phyloP scores from a whole-genome alignment of 1,284 basidiomycete genomes.

The Fomes fomentarius region DNA sequence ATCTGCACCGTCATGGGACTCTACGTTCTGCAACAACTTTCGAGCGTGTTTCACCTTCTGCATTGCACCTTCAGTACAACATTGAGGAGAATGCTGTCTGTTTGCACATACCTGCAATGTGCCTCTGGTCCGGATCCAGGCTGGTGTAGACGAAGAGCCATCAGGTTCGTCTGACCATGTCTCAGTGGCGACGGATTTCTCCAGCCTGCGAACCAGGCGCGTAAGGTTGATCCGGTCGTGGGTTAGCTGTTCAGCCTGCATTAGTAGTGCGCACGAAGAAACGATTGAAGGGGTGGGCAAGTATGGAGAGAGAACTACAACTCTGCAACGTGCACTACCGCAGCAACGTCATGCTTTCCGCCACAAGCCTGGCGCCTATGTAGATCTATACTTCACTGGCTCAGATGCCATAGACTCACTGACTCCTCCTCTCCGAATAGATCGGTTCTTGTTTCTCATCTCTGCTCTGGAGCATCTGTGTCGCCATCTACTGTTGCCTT shows the following conservation, averaged over 20 bases:
- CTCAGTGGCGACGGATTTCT: constrained; percentile 53
- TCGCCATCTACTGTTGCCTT: no score
- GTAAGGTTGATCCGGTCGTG: constrained; percentile 74
- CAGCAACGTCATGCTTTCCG: no score
- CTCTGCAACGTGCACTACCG: neutral
- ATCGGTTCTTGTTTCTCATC: neutral
- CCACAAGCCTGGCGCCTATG: neutral
- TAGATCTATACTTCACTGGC: neutral
- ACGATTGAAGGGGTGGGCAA: no score
- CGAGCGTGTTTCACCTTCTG: constrained; percentile 69
- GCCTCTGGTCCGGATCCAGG: constrained; percentile 61
- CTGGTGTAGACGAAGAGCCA: constrained; percentile 29
- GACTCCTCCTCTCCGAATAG: neutral
- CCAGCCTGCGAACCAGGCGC: constrained; percentile 62
- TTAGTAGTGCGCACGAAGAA: neutral
- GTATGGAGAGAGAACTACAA: no score
- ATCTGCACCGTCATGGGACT: constrained; percentile 43
- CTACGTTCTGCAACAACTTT: constrained; percentile 59
- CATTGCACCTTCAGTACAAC: neutral
- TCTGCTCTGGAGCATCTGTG: neutral
- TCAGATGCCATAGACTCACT: neutral
- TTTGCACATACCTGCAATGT: constrained; percentile 54
- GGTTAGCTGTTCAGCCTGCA: constrained; percentile 39
- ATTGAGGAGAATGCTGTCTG: neutral
- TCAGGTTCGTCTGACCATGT: constrained; percentile 48